A percentile compares a stretch with the other conserved stretches of the same genome.
Evolutionary conservation across 1,284 basidiomycete genomes (phyloP).

Genomic region (Ustilago crameri): DNA sequence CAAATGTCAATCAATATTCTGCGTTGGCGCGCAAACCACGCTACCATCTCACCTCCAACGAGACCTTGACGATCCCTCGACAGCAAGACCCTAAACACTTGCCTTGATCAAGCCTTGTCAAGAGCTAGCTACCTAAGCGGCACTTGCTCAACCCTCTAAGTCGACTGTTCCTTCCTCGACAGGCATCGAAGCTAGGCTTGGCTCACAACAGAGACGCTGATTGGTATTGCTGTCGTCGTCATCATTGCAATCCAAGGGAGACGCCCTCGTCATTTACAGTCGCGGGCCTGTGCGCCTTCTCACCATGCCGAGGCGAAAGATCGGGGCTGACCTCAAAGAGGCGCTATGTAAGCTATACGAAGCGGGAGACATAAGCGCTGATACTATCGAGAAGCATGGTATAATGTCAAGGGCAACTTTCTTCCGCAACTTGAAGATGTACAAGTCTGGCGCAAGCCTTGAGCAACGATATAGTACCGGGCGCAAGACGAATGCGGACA

Average conservation of each 20-base stretch:
- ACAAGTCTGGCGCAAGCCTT: constrained; percentile 46
- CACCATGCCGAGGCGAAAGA: constrained; percentile 46
- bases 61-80: constrained; percentile 42
- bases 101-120: background rate
- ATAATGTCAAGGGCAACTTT: constrained; percentile 54
- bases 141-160: background rate
- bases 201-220: too few species aligned
- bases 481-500: constrained; percentile 50
- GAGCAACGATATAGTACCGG: constrained; percentile 52
- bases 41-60: constrained; percentile 26
- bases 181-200: too few species aligned
- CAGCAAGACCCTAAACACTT: constrained; percentile 13
- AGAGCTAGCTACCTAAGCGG: background rate
- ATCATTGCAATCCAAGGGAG: too few species aligned
- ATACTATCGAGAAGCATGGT: constrained; percentile 50
- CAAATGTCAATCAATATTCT: constrained; percentile 51
- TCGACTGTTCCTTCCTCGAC: background rate
- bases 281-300: background rate
- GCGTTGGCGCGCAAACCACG: constrained; percentile 12
- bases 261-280: too few species aligned
- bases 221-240: too few species aligned
- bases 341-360: constrained; percentile 53
- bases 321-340: constrained; percentile 54
- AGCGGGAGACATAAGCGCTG: constrained; percentile 49
- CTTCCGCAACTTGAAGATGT: constrained; percentile 49